Evolutionary conservation across 352 stramenopile species (phyloP).

Genomic region (Peronospora belbahrii): DNA sequence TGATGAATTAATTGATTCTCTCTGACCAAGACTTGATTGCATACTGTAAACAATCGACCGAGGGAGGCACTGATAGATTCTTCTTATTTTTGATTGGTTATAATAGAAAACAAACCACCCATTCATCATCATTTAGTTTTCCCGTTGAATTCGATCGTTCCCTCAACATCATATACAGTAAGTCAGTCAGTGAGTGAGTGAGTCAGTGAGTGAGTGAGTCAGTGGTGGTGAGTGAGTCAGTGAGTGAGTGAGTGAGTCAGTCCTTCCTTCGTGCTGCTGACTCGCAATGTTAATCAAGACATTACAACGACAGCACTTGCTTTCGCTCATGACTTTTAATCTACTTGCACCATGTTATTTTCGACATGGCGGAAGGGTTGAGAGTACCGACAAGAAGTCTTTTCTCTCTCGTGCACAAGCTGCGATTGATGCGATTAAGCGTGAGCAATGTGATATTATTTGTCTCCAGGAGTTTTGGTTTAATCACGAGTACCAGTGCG

Average conservation of each 20-base stretch:
- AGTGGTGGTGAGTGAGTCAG: too few relatives aligned
- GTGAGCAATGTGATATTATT: slow-evolving; percentile 64
- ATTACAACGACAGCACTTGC: slow-evolving; percentile 22
- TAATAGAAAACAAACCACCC: too few relatives aligned
- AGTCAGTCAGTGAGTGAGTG: too few relatives aligned
- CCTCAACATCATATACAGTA: too few relatives aligned
- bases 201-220: too few relatives aligned
- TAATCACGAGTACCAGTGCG: slow-evolving; percentile 62
- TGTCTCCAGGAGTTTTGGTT: slow-evolving; percentile 87
- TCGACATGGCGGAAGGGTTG: slow-evolving; percentile 61
- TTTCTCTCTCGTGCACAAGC: slow-evolving; percentile 68
- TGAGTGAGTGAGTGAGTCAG: slow-evolving; percentile 8
- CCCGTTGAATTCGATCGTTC: neutral
- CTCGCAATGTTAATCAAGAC: slow-evolving; percentile 21
- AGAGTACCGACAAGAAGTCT: slow-evolving; percentile 48
- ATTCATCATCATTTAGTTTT: neutral
- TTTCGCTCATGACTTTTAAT: slow-evolving; percentile 87
- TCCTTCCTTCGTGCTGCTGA: too few relatives aligned
- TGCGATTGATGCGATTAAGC: slow-evolving; percentile 62
- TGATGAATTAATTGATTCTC: too few relatives aligned
- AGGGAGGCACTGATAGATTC: too few relatives aligned
- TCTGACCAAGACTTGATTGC: too few relatives aligned
- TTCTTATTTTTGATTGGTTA: neutral
- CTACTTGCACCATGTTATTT: slow-evolving; percentile 85
- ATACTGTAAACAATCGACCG: too few relatives aligned